Evolutionary conservation across 1,284 basidiomycete species (phyloP), one percentile per base, ranked within the genome.

Genomic region (Ustilago trichophora): DNA sequence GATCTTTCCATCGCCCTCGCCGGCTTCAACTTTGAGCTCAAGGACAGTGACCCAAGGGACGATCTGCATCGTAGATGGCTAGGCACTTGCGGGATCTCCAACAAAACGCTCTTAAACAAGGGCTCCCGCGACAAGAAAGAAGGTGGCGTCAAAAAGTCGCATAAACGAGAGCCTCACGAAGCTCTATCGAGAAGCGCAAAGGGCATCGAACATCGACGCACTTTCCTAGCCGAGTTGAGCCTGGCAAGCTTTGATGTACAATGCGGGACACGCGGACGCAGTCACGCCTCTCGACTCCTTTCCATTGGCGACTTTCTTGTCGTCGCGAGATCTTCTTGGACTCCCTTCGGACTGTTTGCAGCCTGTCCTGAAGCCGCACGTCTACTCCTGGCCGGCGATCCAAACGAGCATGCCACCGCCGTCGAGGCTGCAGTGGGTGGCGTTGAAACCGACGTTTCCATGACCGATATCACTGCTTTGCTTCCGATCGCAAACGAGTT

Each of bases 281-380:
- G 33, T 22, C 40, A 36, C 13, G 56, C 35, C 24, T 53, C 41
- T 21, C 51, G 38, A 3, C 27, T 77, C 16, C 37, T 75, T 12
- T 58, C 55, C 11, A 16, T 76, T 11, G 54, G 55, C 34, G 67
- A 72, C 29, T 25, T 75, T 9, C 37, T 41, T 2, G 19, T 64
- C 19, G 44, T 50, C 25, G 33, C 51, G 7, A 58, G 70, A 22
- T 73, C 73, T 0, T 69, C 76, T 0, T 73, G 63, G 68, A 78
- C 78, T 15, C 78, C 78, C 0, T 78, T 73, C 18, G 78, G 78
- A n/a, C 42, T 80, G 2, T 41, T 75, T n/a, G 33, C 74, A 1
- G 22, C 58, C 15, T 35, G 26, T 4, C 43, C 45, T 12, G 51
- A 52, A 19, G 19, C 37, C 6, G 16, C 56, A 13, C 55, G 53